phyloP scores from a whole-genome alignment of 2,329 filamentous ascomycete genomes.

The Pseudofabraea citricarpa region DNA sequence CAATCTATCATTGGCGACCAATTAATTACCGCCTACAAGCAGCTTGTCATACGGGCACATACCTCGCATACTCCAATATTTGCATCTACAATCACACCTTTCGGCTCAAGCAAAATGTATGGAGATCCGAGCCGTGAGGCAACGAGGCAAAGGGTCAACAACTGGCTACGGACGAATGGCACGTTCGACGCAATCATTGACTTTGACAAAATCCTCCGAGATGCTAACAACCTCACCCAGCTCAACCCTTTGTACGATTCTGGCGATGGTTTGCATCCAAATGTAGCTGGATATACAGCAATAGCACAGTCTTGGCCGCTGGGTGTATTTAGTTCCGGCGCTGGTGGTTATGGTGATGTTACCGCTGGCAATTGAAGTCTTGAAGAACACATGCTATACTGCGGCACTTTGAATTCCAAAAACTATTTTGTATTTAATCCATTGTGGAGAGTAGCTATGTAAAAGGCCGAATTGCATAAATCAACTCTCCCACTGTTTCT shows the following conservation, averaged over 20 bases:
- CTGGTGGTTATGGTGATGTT: too few relatives aligned
- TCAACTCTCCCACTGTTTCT: too few relatives aligned
- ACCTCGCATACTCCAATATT: slow-evolving; percentile 51
- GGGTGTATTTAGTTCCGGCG: slow-evolving; percentile 43
- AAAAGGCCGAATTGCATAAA: too few relatives aligned
- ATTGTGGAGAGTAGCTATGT: too few relatives aligned
- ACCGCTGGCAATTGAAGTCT: too few relatives aligned
- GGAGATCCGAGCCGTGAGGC: slow-evolving; percentile 47
- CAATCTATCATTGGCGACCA: slow-evolving; percentile 44
- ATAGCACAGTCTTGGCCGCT: slow-evolving; percentile 56
- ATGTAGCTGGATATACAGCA: slow-evolving; percentile 51
- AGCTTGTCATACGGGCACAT: slow-evolving; percentile 51
- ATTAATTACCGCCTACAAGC: slow-evolving; percentile 52
- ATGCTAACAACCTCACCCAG: slow-evolving; percentile 41
- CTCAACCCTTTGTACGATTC: slow-evolving; percentile 48
- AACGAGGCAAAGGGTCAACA: slow-evolving; percentile 53
- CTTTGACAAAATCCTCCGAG: slow-evolving; percentile 52
- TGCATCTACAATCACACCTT: slow-evolving; percentile 63
- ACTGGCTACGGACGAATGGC: slow-evolving; percentile 52
- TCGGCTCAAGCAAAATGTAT: slow-evolving; percentile 46
- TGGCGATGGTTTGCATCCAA: slow-evolving; percentile 63
- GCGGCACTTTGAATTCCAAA: too few relatives aligned
- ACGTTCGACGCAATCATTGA: slow-evolving; percentile 58
- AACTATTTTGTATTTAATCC: too few relatives aligned
- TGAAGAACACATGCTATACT: too few relatives aligned